phyloP scores from a whole-genome alignment of 768 basidiomycete genomes.

The Leucocoprinus sp. region DNA sequence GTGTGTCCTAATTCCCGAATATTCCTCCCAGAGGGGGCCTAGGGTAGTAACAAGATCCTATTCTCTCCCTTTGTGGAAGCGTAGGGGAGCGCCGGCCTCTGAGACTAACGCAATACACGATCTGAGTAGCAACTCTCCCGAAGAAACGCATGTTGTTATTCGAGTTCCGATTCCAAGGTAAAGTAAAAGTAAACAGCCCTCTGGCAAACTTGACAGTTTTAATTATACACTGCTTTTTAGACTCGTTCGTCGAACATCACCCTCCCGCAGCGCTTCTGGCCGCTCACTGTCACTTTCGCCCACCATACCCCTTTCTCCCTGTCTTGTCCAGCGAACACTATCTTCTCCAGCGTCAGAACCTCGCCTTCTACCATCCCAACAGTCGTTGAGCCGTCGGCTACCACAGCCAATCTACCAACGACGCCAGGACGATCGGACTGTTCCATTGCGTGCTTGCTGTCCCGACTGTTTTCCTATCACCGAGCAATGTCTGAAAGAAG shows the following conservation, averaged over 20 bases:
- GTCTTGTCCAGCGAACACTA: conserved; percentile 40
- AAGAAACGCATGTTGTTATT: conserved; percentile 42
- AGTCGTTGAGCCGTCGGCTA: conserved; percentile 18
- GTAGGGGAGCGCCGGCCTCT: neutral
- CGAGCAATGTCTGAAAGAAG: conserved; percentile 46
- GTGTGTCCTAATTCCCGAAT: conserved; percentile 70
- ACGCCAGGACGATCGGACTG: conserved; percentile 33
- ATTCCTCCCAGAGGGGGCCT: conserved; percentile 32
- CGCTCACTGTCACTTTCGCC: conserved; percentile 25
- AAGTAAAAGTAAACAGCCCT: neutral
- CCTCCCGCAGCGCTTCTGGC: conserved; percentile 19
- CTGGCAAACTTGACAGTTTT: conserved; percentile 2
- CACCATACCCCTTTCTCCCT: conserved; percentile 34
- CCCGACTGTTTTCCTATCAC: conserved; percentile 49
- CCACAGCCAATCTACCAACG: conserved; percentile 29
- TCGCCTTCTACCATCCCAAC: conserved; percentile 3
- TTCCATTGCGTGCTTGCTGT: conserved; percentile 71
- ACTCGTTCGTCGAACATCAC: conserved; percentile 8
- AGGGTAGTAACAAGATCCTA: conserved; percentile 57
- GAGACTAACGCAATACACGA: conserved; percentile 7
- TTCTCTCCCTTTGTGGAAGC: conserved; percentile 55
- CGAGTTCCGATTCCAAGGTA: conserved; percentile 59
- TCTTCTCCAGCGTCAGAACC: conserved; percentile 15
- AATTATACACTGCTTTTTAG: conserved; percentile 1
- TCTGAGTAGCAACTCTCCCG: conserved; percentile 17